Percentiles rank a stretch among this genome's conserved stretches.
These are phyloP conservation scores for Ceratocystis destructans DNA, from an alignment of 2,329 filamentous ascomycete species.

Conservation along the genomic window DNA sequence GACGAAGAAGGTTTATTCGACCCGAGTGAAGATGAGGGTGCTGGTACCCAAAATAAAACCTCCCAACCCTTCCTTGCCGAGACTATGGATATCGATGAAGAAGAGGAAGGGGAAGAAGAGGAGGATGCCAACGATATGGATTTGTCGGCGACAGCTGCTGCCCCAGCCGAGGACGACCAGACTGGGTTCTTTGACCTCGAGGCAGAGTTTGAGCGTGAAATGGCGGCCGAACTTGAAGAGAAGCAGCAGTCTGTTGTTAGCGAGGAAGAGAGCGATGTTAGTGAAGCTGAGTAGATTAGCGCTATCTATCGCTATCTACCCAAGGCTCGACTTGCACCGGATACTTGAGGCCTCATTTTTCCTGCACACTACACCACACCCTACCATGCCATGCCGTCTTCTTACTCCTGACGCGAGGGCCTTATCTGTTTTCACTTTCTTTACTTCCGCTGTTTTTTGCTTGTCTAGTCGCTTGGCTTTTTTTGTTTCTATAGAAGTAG, in stretches of 20 bases:
- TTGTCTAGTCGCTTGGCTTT: constrained; percentile 2
- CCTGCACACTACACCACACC: too few species aligned
- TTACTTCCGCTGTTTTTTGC: background rate
- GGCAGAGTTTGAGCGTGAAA: constrained; percentile 36
- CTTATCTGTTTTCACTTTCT: background rate
- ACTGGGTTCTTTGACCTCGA: constrained; percentile 22
- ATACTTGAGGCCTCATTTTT: background rate
- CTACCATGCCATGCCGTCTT: background rate
- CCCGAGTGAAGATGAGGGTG: constrained; percentile 29
- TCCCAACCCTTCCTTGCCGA: constrained; percentile 23
- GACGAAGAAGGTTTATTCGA: constrained; percentile 23
- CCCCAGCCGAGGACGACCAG: constrained; percentile 21
- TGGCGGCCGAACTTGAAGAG: constrained; percentile 45
- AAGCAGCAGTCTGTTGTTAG: constrained; percentile 30
- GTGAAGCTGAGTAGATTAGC: constrained; percentile 44
- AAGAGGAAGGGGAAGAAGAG: constrained; percentile 20
- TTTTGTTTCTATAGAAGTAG: background rate
- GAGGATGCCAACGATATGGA: constrained; percentile 21
- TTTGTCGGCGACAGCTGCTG: constrained; percentile 11
- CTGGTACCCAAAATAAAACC: constrained; percentile 25
- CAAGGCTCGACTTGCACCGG: background rate
- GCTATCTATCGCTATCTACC: background rate
- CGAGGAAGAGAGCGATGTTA: constrained; percentile 49
- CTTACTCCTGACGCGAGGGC: background rate
- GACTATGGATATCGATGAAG: constrained; percentile 22